Conservation (phyloP, 495 filamentous ascomycete genomes). For the Talaromyces nanjingensis region DNA sequence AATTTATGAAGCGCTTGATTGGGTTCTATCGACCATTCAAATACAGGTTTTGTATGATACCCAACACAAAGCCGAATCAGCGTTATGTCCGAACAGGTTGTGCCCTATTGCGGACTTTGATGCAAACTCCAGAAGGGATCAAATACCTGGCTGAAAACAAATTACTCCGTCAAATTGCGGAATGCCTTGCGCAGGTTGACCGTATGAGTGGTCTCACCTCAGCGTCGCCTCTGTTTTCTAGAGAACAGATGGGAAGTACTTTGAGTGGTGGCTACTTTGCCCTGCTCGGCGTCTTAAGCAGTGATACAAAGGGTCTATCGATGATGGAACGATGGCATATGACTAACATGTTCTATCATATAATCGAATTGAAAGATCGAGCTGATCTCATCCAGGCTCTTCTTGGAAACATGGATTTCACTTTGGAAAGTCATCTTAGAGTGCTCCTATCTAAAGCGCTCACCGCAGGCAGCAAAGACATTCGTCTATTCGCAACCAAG, state of each 20-base stretch:
- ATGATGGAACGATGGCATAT: slow-evolving; percentile 97
- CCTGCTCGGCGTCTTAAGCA: slow-evolving; percentile 79
- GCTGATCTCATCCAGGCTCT: slow-evolving; percentile 85
- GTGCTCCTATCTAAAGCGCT: slow-evolving; percentile 90
- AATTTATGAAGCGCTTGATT: slow-evolving; percentile 89
- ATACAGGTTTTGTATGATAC: slow-evolving; percentile 78
- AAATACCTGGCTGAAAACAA: slow-evolving; percentile 87
- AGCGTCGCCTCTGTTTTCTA: slow-evolving; percentile 78
- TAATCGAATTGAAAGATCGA: slow-evolving; percentile 81
- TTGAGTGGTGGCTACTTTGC: slow-evolving; percentile 89
- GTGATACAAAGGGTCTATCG: slow-evolving; percentile 68
- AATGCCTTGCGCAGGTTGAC: slow-evolving; percentile 91
- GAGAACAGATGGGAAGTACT: slow-evolving; percentile 72
- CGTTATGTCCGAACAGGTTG: slow-evolving; percentile 89
- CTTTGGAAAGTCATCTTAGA: slow-evolving; percentile 77
- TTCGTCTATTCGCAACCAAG: slow-evolving; percentile 79
- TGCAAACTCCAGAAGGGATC: slow-evolving; percentile 77
- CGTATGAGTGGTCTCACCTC: slow-evolving; percentile 87
- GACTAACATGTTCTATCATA: slow-evolving; percentile 99
- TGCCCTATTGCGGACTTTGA: slow-evolving; percentile 73
- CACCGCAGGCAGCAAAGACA: slow-evolving; percentile 83
- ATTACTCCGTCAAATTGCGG: slow-evolving; percentile 83
- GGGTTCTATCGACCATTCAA: slow-evolving; percentile 97
- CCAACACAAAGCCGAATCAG: slow-evolving; percentile 86
- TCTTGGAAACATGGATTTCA: slow-evolving; percentile 86